These are phyloP conservation scores for Polytrichum commune DNA, from an alignment of 225 moss, liverwort and hornwort species.

Conservation along the genomic window DNA sequence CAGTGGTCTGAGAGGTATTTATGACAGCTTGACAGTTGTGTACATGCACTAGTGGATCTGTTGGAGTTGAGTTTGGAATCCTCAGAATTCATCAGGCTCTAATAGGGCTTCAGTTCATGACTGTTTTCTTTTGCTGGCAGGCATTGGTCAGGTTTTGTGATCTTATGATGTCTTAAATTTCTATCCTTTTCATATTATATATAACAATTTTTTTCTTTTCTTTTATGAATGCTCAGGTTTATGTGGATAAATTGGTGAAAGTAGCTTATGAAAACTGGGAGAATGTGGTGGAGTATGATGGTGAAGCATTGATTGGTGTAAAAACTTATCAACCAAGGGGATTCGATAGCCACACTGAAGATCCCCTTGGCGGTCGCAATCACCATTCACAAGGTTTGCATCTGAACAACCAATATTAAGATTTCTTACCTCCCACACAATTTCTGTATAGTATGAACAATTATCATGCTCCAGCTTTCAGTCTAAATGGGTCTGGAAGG, in stretches of 20 bases:
- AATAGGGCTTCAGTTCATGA: too few species aligned
- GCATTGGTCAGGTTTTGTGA: background rate
- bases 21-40: background rate
- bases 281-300: slow-evolving; percentile 64
- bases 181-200: background rate
- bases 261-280: slow-evolving; percentile 66
- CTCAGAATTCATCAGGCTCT: too few species aligned
- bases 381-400: slow-evolving; percentile 47
- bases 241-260: slow-evolving; percentile 61
- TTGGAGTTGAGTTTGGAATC: too few species aligned
- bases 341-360: slow-evolving; percentile 46
- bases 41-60: too few species aligned
- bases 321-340: slow-evolving; percentile 49
- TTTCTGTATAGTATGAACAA: background rate
- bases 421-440: background rate
- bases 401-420: slow-evolving; percentile 40
- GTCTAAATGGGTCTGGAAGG: background rate
- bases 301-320: slow-evolving; percentile 54
- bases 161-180: background rate
- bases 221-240: slow-evolving; percentile 21
- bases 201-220: background rate
- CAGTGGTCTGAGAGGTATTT: too few species aligned
- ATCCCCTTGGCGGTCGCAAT: slow-evolving; percentile 40
- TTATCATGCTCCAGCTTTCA: background rate
- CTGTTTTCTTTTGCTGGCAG: too few species aligned